Evolutionary conservation across 352 stramenopile genomes (phyloP).

Genomic region (Phytophthora sansomeana): DNA sequence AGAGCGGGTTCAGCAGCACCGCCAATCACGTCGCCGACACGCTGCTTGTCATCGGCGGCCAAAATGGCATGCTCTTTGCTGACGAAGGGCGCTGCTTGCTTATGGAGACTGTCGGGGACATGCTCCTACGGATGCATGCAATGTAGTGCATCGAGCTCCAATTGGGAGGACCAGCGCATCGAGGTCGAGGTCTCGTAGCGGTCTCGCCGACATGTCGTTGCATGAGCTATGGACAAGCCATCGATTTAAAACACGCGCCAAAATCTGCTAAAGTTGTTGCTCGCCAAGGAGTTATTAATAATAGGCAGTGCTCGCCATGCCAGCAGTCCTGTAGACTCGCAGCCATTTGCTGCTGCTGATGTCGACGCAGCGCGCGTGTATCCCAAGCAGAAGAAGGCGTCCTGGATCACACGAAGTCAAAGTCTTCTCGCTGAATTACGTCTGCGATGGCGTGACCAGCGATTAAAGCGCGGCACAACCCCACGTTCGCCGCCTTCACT

Average conservation of each 20-base stretch:
- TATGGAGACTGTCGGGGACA: not conserved
- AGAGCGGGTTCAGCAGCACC: constrained; percentile 15
- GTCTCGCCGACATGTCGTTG: constrained; percentile 3
- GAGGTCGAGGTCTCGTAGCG: too few relatives aligned
- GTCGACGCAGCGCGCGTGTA: not conserved
- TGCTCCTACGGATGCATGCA: not conserved
- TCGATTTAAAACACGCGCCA: too few relatives aligned
- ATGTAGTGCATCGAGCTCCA: too few relatives aligned
- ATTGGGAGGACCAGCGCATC: too few relatives aligned
- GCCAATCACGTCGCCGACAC: constrained; percentile 20
- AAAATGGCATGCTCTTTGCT: not conserved
- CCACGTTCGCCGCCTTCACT: not conserved
- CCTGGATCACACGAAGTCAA: not conserved
- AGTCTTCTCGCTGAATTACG: not conserved
- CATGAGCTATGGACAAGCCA: not conserved
- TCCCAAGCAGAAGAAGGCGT: too few relatives aligned
- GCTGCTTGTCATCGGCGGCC: constrained; percentile 17
- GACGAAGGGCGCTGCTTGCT: too few relatives aligned
- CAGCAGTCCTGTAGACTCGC: too few relatives aligned
- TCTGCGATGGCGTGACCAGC: not conserved
- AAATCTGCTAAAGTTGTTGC: too few relatives aligned
- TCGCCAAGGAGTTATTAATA: too few relatives aligned
- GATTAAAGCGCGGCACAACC: not conserved
- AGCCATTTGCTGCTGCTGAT: not conserved
- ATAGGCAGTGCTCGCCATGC: too few relatives aligned